phyloP scores from a whole-genome alignment of 495 filamentous ascomycete species.

The Penicillium arizonense region DNA sequence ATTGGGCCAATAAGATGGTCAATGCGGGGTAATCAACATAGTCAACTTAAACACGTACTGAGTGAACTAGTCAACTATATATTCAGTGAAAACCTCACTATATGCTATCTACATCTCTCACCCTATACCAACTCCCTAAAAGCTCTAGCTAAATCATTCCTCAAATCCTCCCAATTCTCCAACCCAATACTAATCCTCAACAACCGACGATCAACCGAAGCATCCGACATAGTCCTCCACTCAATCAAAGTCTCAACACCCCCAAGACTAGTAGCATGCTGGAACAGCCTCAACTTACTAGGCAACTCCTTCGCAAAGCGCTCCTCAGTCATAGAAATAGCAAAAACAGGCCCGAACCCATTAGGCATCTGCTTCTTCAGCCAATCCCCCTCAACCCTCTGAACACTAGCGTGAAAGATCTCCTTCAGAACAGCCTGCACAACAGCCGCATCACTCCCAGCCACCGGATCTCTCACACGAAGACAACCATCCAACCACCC shows the following conservation, averaged over 20 bases:
- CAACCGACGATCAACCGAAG: constrained; percentile 65
- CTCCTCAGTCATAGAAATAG: constrained; percentile 61
- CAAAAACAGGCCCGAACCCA: constrained; percentile 88
- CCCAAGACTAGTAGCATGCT: constrained; percentile 91
- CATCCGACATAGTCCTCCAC: constrained; percentile 74
- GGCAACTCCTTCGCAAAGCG: constrained; percentile 66
- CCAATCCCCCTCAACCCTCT: constrained; percentile 67
- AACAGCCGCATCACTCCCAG: constrained; percentile 36
- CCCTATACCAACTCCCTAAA: constrained; percentile 41
- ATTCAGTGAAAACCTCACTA: too few species aligned
- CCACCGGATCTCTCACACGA: constrained; percentile 22
- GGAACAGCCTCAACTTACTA: constrained; percentile 75
- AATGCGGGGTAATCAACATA: constrained; percentile 6
- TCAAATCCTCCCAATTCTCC: constrained; percentile 84
- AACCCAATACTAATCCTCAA: constrained; percentile 82
- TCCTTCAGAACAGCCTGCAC: constrained; percentile 54
- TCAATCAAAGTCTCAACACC: constrained; percentile 89
- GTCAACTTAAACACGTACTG: not conserved
- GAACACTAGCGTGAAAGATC: constrained; percentile 75
- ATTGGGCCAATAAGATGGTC: constrained; percentile 6
- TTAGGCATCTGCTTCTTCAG: constrained; percentile 85
- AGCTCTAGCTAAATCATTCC: constrained; percentile 68
- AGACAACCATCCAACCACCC: constrained; percentile 61
- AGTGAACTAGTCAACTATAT: too few species aligned
- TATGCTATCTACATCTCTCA: too few species aligned